Evolutionary conservation across 2,329 filamentous ascomycete genomes (phyloP), one percentile per base, ranked within the genome.

Genomic region (Onygenales sp.): DNA sequence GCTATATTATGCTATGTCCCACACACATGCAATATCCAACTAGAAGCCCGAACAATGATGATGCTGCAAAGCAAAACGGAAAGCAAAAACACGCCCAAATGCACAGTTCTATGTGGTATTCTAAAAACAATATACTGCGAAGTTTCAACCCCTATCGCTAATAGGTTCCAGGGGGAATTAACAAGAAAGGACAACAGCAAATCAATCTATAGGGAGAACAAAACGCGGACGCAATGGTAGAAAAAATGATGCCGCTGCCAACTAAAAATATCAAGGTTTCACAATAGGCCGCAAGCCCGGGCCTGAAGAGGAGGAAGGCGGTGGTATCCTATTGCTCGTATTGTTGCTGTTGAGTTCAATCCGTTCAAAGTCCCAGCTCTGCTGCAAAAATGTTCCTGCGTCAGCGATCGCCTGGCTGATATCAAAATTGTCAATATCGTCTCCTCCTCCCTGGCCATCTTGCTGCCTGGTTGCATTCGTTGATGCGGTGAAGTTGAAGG

Each of bases 381-480:
- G 21, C 50, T 72, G 68, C n/a, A 75, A 59, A 64, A 71, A 75
- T 56, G 70, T 74, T 5, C 72, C 72, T 8, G 72, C 64, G 53
- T 75, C 73, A 5, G 68, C 68, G n/a, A 75, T 72, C 1, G 71
- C 71, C 58, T 72, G 68, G 43, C 65, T 70, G 5, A 74, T 64
- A 53, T 73, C 67, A 50, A 75, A 74, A n/a, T 63, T 66, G 8
- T 72, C 68, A 9, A 58, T 54, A 3, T 13, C 31, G 45, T 59
- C 55, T 38, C 57, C 43, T 27, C 52, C 58, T 14, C 63, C 64
- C 57, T 72, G 70, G 4, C 67, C 67, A 53, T 71, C 68, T 51
- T 69, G 67, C 9, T 35, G 21, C 32, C 58, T 63, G 7, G 63
- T 68, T 10, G 60, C 58, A 1, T 62, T 63, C 3, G 66, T 68